Conservation (phyloP, 106 monocot genomes). For the Acanthochlamys bracteata region DNA sequence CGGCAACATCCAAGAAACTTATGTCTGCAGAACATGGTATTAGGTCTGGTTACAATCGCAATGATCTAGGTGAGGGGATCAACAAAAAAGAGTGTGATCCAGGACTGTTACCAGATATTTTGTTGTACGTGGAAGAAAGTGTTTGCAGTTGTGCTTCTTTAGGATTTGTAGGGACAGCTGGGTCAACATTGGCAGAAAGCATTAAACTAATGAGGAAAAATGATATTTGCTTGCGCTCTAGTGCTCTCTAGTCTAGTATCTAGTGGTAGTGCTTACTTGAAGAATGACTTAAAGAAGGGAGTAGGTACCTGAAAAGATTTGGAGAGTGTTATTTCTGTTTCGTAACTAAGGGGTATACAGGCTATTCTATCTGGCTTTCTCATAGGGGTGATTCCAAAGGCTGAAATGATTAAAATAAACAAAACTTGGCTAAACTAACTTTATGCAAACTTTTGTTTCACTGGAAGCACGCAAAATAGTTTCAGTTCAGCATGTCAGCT, state of each 20-base stretch:
- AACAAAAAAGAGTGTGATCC: conserved; percentile 15
- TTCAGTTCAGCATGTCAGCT: no score
- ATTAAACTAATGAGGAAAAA: conserved; percentile 76
- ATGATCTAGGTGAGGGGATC: not conserved
- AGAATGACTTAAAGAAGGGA: no score
- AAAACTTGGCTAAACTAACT: no score
- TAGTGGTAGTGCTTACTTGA: no score
- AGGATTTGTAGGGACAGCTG: conserved; percentile 90
- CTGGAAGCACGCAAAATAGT: no score
- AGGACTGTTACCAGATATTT: conserved; percentile 42
- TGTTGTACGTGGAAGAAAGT: conserved; percentile 64
- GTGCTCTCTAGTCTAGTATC: conserved; percentile 9
- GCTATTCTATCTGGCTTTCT: no score
- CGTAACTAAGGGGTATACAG: no score
- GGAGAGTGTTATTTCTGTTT: no score
- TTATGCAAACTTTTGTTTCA: no score
- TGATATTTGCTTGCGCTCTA: conserved; percentile 19
- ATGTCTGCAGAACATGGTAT: conserved; percentile 49
- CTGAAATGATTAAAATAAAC: no score
- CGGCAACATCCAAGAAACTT: conserved; percentile 42
- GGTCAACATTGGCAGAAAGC: conserved; percentile 85
- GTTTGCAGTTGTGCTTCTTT: conserved; percentile 88
- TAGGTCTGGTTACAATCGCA: conserved; percentile 27
- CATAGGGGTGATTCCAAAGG: no score
- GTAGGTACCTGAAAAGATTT: no score